Evolutionary conservation across 208 protist genomes (phyloP).

Genomic region (Eutreptiella sp.): DNA sequence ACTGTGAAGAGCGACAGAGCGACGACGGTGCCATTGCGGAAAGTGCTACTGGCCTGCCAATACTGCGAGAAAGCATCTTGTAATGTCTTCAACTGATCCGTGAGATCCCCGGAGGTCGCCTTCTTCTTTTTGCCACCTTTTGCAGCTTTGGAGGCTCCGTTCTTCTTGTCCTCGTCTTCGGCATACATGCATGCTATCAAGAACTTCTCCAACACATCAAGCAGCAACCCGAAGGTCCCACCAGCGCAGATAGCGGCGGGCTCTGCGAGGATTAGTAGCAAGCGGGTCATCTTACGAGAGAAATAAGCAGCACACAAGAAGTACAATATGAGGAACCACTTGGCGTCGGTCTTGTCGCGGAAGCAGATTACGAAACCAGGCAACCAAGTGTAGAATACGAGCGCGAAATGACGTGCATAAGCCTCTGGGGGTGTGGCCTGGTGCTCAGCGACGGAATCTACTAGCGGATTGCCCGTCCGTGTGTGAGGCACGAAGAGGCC

Average conservation of each 20-base stretch:
- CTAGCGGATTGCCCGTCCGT: conserved; percentile 62
- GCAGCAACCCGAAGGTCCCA: conserved; percentile 27
- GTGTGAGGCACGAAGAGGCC: conserved; percentile 61
- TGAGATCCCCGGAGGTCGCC: too few relatives aligned
- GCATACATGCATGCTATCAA: not conserved
- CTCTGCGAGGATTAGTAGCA: conserved; percentile 50
- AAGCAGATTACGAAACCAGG: conserved; percentile 15
- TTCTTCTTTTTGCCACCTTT: too few relatives aligned
- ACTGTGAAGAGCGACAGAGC: not conserved
- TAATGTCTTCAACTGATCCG: not conserved
- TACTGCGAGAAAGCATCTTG: not conserved
- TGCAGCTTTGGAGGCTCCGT: not conserved
- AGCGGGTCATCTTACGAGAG: conserved; percentile 48
- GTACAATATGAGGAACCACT: conserved; percentile 46
- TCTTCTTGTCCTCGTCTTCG: not conserved
- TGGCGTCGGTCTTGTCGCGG: conserved; percentile 13
- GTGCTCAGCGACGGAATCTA: conserved; percentile 70
- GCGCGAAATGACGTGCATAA: conserved; percentile 33
- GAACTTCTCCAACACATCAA: conserved; percentile 18
- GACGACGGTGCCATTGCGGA: not conserved
- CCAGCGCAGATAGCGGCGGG: conserved; percentile 36
- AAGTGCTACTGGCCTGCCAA: not conserved
- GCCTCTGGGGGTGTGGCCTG: conserved; percentile 27
- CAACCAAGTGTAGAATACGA: conserved; percentile 27
- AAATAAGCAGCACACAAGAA: conserved; percentile 52